A percentile compares a stretch with the other conserved stretches of the same genome.
Conservation (phyloP, 1,284 basidiomycete genomes). For the Tetrapyrgos nigripes region DNA sequence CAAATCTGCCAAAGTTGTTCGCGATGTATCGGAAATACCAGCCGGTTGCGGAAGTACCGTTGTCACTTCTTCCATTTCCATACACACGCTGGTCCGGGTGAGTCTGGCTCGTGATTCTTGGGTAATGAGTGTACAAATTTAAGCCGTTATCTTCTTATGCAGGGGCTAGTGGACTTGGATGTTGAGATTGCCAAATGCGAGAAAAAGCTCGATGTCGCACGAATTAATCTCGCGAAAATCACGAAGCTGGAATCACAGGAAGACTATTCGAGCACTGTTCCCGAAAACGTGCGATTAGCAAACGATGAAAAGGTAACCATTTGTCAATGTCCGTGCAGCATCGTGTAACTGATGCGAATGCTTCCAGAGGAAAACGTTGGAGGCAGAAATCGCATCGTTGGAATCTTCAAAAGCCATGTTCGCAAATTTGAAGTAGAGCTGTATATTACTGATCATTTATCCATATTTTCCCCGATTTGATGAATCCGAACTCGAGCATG, state of each 20-base stretch:
- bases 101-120: conserved; percentile 27
- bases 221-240: conserved; percentile 78
- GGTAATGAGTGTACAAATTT: neutral
- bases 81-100: conserved; percentile 87
- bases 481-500: no score
- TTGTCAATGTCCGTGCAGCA: conserved; percentile 1
- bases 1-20: conserved; percentile 71
- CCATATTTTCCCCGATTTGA: neutral
- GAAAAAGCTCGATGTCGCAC: conserved; percentile 82
- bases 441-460: neutral
- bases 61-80: conserved; percentile 76
- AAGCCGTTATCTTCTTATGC: conserved; percentile 3
- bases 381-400: conserved; percentile 68
- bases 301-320: conserved; percentile 85
- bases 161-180: conserved; percentile 88
- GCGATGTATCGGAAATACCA: conserved; percentile 70
- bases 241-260: conserved; percentile 74
- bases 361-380: conserved; percentile 63
- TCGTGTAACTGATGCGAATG: conserved; percentile 10
- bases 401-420: conserved; percentile 69
- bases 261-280: conserved; percentile 83
- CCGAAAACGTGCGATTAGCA: conserved; percentile 72
- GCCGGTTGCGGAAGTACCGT: conserved; percentile 88
- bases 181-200: conserved; percentile 87
- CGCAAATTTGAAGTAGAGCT: conserved; percentile 48